Percentiles rank a stretch among this genome's conserved stretches.
These are phyloP conservation scores for Thelonectria discophora DNA, from an alignment of 2,329 filamentous ascomycete species.

Conservation along the genomic window DNA sequence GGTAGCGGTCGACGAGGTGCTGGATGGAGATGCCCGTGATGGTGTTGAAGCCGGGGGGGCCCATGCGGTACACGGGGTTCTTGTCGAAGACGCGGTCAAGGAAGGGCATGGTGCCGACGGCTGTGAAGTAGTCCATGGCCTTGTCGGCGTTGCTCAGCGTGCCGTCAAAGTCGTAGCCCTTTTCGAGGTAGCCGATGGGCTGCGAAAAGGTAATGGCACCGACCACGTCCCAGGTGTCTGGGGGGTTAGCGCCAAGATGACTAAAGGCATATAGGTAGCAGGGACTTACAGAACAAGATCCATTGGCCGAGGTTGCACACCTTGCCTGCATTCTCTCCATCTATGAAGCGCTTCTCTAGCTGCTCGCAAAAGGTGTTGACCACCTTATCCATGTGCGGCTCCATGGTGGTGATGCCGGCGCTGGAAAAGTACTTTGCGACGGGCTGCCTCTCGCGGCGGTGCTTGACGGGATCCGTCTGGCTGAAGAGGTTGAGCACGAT, in stretches of 20 bases:
- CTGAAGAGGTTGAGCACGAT: conserved; percentile 41
- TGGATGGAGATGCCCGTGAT: conserved; percentile 42
- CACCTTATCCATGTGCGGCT: conserved; percentile 44
- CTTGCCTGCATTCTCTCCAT: conserved; percentile 36
- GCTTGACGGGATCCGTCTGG: conserved; percentile 35
- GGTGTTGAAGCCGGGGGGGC: conserved; percentile 45
- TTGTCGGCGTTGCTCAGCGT: conserved; percentile 46
- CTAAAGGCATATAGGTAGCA: background rate
- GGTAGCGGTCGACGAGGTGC: conserved; percentile 41
- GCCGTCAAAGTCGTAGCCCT: conserved; percentile 48
- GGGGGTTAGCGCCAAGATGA: background rate
- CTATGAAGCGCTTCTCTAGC: conserved; percentile 46
- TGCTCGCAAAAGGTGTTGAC: conserved; percentile 44
- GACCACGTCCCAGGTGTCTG: conserved; percentile 53
- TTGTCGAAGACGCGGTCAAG: conserved; percentile 51
- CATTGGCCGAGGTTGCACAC: conserved; percentile 52
- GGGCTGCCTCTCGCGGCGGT: conserved; percentile 35
- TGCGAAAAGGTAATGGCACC: conserved; percentile 53
- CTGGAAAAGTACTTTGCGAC: conserved; percentile 43
- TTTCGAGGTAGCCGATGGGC: conserved; percentile 53
- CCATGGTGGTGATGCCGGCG: conserved; percentile 28
- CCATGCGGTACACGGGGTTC: conserved; percentile 49
- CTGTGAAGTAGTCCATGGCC: conserved; percentile 47
- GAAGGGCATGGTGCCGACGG: conserved; percentile 43
- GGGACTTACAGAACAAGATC: conserved; percentile 52